Evolutionary conservation across 2,329 filamentous ascomycete species (phyloP), one percentile per base, ranked within the genome.

Genomic region (Pleoardoris graminearum): DNA sequence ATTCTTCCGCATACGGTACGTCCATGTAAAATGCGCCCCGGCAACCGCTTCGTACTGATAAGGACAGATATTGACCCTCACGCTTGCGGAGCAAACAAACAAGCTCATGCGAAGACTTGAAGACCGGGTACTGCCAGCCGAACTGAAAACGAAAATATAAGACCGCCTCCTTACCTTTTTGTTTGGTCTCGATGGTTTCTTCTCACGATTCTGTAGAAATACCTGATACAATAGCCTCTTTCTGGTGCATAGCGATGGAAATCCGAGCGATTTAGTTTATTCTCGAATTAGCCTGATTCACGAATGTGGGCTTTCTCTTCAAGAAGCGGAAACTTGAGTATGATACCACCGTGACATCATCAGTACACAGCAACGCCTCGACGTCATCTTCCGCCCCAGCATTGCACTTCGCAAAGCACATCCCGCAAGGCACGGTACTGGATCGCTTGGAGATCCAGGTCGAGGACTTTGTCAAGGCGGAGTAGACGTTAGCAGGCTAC

Each of bases 41-140:
- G 4, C 25, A 16, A 3, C 22, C 8, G 2, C 14, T 23, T 5
- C 19, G 7, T 17, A 27, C 60, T 70, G 50, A 72, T 59, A 38
- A 5, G 5, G 11, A 35, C 29, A 85, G 82, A 91, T 97, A 70
- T 77, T 97, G 62, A 99, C 93, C 0, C 82, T 99, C 61, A 94
- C 87, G 58, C 80, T 99, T 68, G 94, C 94, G 3, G 94, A 99
- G 77, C 94, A 99, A 79, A 97, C 94, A 8, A 97, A 95, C 76
- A 97, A 96, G 80, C 76, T 95, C 48, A 86, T 99, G 78, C 83
- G 88, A 60, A 88, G 84, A 72, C 75, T 96, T 29, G 94, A 99
- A 76, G 77, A 81, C 58, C 75, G 78, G 19, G 70, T 86, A 53
- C 66, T 84, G 19, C 75, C 80, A 10, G 72, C 77, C 17, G 74